Percentiles rank a stretch among this genome's conserved stretches.
These are phyloP conservation scores for Basidiobolus heterosporus DNA, from an alignment of 371 early-diverging fungal genomes.

Conservation along the genomic window DNA sequence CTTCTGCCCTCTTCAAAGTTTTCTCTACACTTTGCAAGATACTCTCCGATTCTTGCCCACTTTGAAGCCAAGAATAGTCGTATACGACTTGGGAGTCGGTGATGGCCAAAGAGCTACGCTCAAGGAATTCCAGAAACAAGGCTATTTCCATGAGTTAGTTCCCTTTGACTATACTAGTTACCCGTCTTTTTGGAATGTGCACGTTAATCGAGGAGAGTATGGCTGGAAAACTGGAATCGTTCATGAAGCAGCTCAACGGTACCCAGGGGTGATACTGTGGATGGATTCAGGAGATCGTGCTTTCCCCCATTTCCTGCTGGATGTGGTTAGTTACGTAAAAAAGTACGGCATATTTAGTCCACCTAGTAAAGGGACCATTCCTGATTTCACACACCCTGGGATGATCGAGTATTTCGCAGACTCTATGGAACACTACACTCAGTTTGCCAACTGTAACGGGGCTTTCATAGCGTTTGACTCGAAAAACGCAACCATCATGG, in stretches of 20 bases:
- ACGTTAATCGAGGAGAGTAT: constrained; percentile 34
- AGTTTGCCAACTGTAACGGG: constrained; percentile 40
- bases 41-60: background rate
- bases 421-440: constrained; percentile 16
- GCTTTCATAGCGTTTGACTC: constrained; percentile 41
- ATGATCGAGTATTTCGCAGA: constrained; percentile 32
- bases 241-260: constrained; percentile 24
- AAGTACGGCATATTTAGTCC: constrained; percentile 38
- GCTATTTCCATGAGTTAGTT: constrained; percentile 26
- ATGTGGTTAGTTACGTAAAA: constrained; percentile 21
- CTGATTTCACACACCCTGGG: constrained; percentile 35
- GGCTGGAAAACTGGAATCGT: constrained; percentile 47
- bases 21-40: constrained; percentile 29
- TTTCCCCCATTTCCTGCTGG: constrained; percentile 27
- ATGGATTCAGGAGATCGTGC: constrained; percentile 38
- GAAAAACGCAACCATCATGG: constrained; percentile 10
- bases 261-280: constrained; percentile 32
- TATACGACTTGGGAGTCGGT: constrained; percentile 24
- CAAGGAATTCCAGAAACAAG: constrained; percentile 12
- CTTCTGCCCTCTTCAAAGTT: constrained; percentile 29
- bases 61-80: constrained; percentile 17
- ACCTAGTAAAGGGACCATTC: constrained; percentile 24
- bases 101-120: constrained; percentile 14
- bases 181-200: constrained; percentile 39
- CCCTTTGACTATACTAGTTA: constrained; percentile 29